Evolutionary conservation across 148 eudicot species (phyloP).

Genomic region (Vaccinium macrocarpon): DNA sequence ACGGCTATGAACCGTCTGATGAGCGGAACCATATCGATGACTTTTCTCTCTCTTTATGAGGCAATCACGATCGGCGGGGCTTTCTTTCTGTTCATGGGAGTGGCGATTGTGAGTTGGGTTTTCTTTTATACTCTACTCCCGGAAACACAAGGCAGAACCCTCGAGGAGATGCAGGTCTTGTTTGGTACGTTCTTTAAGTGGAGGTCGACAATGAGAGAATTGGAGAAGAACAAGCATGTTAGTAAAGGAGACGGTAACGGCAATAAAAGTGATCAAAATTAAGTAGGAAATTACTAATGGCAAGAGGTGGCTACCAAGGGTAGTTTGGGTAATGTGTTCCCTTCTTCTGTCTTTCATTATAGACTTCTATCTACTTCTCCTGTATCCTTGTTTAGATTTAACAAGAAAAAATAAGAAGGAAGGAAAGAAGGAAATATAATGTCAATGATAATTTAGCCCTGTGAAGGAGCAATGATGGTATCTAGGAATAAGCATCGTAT

Average conservation of each 20-base stretch:
- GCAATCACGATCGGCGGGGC: conserved; percentile 63
- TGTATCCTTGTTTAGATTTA: no score
- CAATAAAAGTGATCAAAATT: no score
- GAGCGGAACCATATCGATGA: conserved; percentile 60
- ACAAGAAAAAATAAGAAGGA: no score
- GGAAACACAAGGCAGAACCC: conserved; percentile 67
- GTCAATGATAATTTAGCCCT: no score
- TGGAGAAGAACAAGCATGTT: not conserved
- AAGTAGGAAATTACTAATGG: no score
- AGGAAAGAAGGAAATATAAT: no score
- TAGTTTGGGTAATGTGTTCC: no score
- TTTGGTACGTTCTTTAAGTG: conserved; percentile 50
- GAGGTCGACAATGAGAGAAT: conserved; percentile 21
- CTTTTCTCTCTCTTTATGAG: conserved; percentile 45
- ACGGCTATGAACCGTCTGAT: conserved; percentile 56
- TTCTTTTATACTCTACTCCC: conserved; percentile 60
- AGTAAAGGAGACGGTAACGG: not conserved
- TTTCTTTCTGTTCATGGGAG: conserved; percentile 49
- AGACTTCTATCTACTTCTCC: no score
- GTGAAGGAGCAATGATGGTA: no score
- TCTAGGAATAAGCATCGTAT: no score
- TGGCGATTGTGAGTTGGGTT: conserved; percentile 46
- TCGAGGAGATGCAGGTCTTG: conserved; percentile 62
- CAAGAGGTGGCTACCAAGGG: no score
- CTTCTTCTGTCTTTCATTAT: no score